Base-by-base conservation (phyloP, 257 asterid species). In the Solanum ahanhuiri region DNA sequence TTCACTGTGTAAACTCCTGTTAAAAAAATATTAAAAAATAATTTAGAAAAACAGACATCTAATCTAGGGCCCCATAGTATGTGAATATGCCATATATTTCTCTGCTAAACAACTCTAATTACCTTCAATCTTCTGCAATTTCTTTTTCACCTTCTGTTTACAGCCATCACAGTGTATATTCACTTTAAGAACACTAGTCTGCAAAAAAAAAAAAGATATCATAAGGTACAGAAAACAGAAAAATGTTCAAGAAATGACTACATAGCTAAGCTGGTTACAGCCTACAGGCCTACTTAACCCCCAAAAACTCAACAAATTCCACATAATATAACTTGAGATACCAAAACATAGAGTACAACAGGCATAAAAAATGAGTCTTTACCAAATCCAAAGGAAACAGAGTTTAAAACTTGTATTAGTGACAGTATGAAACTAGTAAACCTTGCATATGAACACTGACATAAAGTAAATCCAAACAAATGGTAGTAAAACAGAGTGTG, bases 91-190 rank as follows among this genome's bases (percentile, higher is more conserved):
- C 69, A 30, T 48, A 8, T 17, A 45, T 8, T 14, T n/a, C 9
- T 0, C 37, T 25, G 41, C 43, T 48, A 45, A 25, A 9, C 3
- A 4, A 79, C n/a, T 28, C 41, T 45, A 17, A 34, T 75, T 41
- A 94, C 97, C 97, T 43, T 94, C 92, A 88, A 92, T 89, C 86
- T 94, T 93, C 91, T 88, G 92, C 83, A 94, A 85, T 89, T 79
- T 90, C 92, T 93, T 93, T 28, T 87, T 90, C 86, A 93, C 92
- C 89, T 94, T 94, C 23, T 93, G 91, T 87, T 87, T 89, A 87
- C 97, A 94, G 8, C 97, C 97, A 31, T 93, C 96, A 86, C 97
- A 94, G 90, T 94, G 94, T 88, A 94, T 90, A 58, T 88, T 87
- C 88, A 94, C 97, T 85, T 91, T 91, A 33, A 94, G 91, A 88